phyloP scores from a whole-genome alignment of 192 early-diverging fungal species.

The Coemansia erecta region DNA sequence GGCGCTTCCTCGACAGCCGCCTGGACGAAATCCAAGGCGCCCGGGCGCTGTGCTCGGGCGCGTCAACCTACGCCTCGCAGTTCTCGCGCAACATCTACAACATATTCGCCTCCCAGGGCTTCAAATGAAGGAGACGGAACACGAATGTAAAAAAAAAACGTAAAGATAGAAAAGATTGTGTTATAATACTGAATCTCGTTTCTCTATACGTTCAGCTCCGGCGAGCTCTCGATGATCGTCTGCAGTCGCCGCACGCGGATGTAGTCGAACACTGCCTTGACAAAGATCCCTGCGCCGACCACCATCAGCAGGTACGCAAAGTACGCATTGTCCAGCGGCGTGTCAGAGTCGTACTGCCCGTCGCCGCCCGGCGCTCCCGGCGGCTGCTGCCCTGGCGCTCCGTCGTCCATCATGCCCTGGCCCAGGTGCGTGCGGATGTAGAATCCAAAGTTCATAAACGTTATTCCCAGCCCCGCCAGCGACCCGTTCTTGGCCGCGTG shows the following conservation, averaged over 20 bases:
- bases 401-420: constrained; percentile 20
- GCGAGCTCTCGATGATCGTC: constrained; percentile 62
- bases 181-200: too few species aligned
- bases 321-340: constrained; percentile 60
- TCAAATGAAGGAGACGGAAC: constrained; percentile 1
- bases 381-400: background rate
- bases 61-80: constrained; percentile 23
- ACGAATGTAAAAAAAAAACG: constrained; percentile 3
- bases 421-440: constrained; percentile 63
- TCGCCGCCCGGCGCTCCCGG: constrained; percentile 15
- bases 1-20: constrained; percentile 74
- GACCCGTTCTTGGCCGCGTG: constrained; percentile 85
- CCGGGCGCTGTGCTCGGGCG: constrained; percentile 30
- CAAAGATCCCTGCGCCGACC: constrained; percentile 69
- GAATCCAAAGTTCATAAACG: constrained; percentile 75
- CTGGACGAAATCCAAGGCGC: constrained; percentile 67
- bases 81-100: constrained; percentile 47
- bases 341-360: constrained; percentile 26
- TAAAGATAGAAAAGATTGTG: background rate
- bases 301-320: constrained; percentile 74
- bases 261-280: constrained; percentile 72
- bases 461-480: constrained; percentile 76
- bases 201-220: constrained; percentile 50
- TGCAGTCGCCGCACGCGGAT: constrained; percentile 69
- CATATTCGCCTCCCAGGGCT: constrained; percentile 44